Evolutionary conservation across 2,329 filamentous ascomycete genomes (phyloP).

Genomic region (Cryphonectria naterciae): DNA sequence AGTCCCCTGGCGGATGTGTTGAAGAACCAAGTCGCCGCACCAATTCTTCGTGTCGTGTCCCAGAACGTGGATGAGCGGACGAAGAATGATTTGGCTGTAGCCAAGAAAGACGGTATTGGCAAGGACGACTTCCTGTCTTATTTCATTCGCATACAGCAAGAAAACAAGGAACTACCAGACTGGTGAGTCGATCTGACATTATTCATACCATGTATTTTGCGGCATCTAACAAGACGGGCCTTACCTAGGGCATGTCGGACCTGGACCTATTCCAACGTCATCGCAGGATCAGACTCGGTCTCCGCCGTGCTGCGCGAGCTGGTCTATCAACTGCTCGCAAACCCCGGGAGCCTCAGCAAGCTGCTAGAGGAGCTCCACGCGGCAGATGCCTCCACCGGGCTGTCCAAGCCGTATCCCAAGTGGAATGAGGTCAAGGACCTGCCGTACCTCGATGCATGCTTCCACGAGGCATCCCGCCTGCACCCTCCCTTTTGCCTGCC

Average conservation of each 20-base stretch:
- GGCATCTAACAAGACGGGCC: background rate
- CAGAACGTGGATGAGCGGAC: constrained; percentile 7
- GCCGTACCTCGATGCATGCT: constrained; percentile 35
- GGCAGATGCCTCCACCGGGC: constrained; percentile 26
- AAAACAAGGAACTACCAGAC: background rate
- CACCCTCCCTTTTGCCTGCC: constrained; percentile 34
- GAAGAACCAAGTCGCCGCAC: constrained; percentile 37
- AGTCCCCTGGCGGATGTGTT: constrained; percentile 45
- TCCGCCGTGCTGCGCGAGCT: constrained; percentile 37
- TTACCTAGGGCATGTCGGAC: background rate
- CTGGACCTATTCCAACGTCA: constrained; percentile 32
- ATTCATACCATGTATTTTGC: constrained; percentile 25
- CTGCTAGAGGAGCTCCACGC: constrained; percentile 36
- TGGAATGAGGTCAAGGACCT: constrained; percentile 36
- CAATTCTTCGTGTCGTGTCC: constrained; percentile 51
- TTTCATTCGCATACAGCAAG: background rate
- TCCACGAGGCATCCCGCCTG: constrained; percentile 15
- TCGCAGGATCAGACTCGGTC: constrained; percentile 37
- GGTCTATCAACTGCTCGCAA: constrained; percentile 35
- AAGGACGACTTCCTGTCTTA: background rate
- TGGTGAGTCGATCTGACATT: background rate
- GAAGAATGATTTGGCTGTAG: background rate
- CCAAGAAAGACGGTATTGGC: background rate
- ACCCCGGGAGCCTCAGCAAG: constrained; percentile 33
- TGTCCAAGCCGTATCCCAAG: constrained; percentile 36